These are phyloP conservation scores for Themeda triandra DNA, from an alignment of 176 grass and related monocot genomes.

Conservation along the genomic window DNA sequence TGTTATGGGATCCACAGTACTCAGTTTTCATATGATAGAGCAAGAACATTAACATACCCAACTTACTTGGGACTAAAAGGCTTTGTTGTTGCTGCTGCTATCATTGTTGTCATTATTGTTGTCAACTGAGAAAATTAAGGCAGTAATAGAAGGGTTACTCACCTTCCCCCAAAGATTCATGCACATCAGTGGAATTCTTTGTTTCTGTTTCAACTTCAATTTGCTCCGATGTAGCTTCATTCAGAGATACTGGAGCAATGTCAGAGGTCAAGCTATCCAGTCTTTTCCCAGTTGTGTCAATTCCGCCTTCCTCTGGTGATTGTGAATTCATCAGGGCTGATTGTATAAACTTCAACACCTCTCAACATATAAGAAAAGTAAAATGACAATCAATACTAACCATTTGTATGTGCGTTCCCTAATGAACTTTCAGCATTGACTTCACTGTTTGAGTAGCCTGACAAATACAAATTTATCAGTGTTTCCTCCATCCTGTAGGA, in stretches of 20 bases:
- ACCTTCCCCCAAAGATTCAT: conserved; percentile 46
- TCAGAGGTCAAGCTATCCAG: conserved; percentile 3
- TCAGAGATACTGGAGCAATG: conserved; percentile 8
- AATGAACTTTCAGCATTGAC: conserved; percentile 22
- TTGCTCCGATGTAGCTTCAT: conserved; percentile 27
- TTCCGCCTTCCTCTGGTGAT: conserved; percentile 38
- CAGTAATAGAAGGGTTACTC: background rate
- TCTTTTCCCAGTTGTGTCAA: background rate
- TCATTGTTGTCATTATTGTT: background rate
- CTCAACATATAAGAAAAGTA: conserved; percentile 22
- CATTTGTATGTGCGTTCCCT: conserved; percentile 16
- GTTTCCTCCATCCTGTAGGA: conserved; percentile 76
- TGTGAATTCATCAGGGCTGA: conserved; percentile 10
- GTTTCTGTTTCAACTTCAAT: conserved; percentile 31
- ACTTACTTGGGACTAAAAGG: background rate
- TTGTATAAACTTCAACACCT: conserved; percentile 10
- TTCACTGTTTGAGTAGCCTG: conserved; percentile 57
- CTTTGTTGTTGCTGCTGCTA: background rate
- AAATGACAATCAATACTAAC: conserved; percentile 26
- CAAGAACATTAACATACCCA: conserved; percentile 5
- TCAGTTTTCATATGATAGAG: background rate
- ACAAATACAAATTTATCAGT: conserved; percentile 84
- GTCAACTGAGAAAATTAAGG: conserved; percentile 1
- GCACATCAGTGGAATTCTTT: conserved; percentile 20
- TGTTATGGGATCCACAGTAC: background rate